These are phyloP conservation scores for Candida buenavistaensis DNA, from an alignment of 1,139 yeast species.

Conservation along the genomic window DNA sequence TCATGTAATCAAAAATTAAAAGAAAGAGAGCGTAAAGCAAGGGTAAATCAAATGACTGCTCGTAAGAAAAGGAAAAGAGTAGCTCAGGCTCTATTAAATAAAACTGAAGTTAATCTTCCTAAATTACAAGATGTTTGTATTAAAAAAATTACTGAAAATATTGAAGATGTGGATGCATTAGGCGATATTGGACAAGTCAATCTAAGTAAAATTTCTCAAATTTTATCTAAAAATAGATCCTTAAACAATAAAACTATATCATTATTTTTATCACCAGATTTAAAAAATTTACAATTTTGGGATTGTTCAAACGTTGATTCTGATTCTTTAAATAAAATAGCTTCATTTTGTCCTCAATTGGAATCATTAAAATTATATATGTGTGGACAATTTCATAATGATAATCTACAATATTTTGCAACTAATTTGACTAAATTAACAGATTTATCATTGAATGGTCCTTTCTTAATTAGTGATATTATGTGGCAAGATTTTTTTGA, in stretches of 20 bases:
- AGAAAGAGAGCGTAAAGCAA: constrained; percentile 43
- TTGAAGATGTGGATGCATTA: constrained; percentile 71
- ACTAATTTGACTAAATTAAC: constrained; percentile 56
- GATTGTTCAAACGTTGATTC: constrained; percentile 83
- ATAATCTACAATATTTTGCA: constrained; percentile 62
- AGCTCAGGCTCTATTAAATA: constrained; percentile 82
- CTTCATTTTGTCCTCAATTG: constrained; percentile 76
- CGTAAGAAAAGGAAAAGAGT: constrained; percentile 72
- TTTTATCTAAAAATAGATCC: constrained; percentile 79
- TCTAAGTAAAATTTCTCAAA: constrained; percentile 65
- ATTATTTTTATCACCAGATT: constrained; percentile 65
- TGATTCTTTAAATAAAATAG: constrained; percentile 67
- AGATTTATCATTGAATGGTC: constrained; percentile 72
- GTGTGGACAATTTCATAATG: constrained; percentile 93
- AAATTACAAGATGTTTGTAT: constrained; percentile 83
- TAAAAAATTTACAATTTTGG: constrained; percentile 70
- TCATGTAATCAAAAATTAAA: constrained; percentile 54
- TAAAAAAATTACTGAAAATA: constrained; percentile 64
- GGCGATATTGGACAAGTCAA: constrained; percentile 77
- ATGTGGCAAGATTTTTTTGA: constrained; percentile 78
- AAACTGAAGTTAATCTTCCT: constrained; percentile 62
- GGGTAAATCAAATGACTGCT: constrained; percentile 58
- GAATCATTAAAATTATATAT: constrained; percentile 68
- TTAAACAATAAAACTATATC: constrained; percentile 69
- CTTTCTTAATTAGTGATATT: constrained; percentile 74